Percentiles rank a stretch among this genome's conserved stretches.
These are phyloP conservation scores for Aspergillus eucalypticola DNA, from an alignment of 2,329 filamentous ascomycete species.

Conservation along the genomic window DNA sequence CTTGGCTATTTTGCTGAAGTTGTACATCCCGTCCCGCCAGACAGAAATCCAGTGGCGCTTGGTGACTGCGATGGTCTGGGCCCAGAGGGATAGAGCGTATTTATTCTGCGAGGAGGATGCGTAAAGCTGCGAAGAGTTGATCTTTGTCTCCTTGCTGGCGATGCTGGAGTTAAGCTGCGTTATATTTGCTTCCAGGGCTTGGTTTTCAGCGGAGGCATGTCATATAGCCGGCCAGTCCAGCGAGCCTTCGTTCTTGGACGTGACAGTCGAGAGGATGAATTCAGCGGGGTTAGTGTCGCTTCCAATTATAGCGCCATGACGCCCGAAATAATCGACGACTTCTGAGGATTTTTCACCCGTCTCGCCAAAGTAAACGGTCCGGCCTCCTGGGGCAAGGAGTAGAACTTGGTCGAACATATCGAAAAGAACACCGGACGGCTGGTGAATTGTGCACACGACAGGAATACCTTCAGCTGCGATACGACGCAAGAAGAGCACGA, in stretches of 20 bases:
- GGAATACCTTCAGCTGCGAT: constrained; percentile 79
- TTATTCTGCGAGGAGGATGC: too few species aligned
- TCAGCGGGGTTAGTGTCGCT: constrained; percentile 55
- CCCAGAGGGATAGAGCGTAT: neutral
- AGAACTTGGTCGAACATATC: constrained; percentile 68
- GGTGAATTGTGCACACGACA: constrained; percentile 86
- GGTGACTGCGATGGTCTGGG: neutral
- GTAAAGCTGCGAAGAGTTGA: neutral
- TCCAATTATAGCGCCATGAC: constrained; percentile 50
- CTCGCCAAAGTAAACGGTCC: constrained; percentile 64
- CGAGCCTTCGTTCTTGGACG: neutral
- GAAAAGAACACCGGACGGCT: constrained; percentile 84
- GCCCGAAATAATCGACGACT: constrained; percentile 61
- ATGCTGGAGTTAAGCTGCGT: neutral
- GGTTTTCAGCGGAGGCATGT: neutral
- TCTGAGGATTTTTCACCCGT: constrained; percentile 57
- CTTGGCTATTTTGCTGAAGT: neutral
- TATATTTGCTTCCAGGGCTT: neutral
- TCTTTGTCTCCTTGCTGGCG: neutral
- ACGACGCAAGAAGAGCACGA: constrained; percentile 70
- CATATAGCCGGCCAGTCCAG: neutral
- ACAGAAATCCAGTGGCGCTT: neutral
- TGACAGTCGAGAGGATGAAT: constrained; percentile 59
- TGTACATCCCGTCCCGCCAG: neutral
- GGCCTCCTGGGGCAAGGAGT: constrained; percentile 61